These are phyloP conservation scores for Croton laevigatus DNA, from an alignment of 441 rosid species.

Conservation along the genomic window DNA sequence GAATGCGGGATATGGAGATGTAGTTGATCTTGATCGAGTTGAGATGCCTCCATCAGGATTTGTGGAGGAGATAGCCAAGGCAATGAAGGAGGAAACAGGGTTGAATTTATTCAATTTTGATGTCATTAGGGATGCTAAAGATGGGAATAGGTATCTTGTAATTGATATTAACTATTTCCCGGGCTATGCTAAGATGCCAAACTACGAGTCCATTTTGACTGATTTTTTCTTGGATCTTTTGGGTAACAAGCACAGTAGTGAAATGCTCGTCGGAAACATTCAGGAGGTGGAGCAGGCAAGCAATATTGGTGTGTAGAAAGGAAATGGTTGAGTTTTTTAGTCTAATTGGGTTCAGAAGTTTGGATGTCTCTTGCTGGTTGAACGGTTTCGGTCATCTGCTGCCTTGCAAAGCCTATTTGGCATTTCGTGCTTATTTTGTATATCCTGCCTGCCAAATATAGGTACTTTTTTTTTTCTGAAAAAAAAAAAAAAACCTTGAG, in stretches of 20 bases:
- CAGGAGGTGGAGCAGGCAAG: slow-evolving; percentile 1
- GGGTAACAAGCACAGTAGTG: slow-evolving; percentile 23
- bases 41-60: slow-evolving; percentile 62
- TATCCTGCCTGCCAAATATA: slow-evolving; percentile 20
- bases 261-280: neutral
- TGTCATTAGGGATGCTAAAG: slow-evolving; percentile 62
- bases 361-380: neutral
- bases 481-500: neutral
- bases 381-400: neutral
- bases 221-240: slow-evolving; percentile 52
- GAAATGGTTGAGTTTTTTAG: slow-evolving; percentile 4
- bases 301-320: slow-evolving; percentile 5
- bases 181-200: slow-evolving; percentile 74
- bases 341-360: neutral
- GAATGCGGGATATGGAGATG: slow-evolving; percentile 30
- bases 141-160: slow-evolving; percentile 47
- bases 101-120: slow-evolving; percentile 73
- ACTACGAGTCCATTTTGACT: slow-evolving; percentile 61
- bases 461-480: slow-evolving; percentile 17
- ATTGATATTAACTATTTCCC: slow-evolving; percentile 87
- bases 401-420: slow-evolving; percentile 10
- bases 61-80: slow-evolving; percentile 50
- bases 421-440: slow-evolving; percentile 20
- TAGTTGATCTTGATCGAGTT: slow-evolving; percentile 34
- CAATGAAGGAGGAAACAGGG: slow-evolving; percentile 49